Evolutionary conservation across 2,329 filamentous ascomycete genomes (phyloP), one percentile per base, ranked within the genome.

Genomic region (Fusarium sp.): DNA sequence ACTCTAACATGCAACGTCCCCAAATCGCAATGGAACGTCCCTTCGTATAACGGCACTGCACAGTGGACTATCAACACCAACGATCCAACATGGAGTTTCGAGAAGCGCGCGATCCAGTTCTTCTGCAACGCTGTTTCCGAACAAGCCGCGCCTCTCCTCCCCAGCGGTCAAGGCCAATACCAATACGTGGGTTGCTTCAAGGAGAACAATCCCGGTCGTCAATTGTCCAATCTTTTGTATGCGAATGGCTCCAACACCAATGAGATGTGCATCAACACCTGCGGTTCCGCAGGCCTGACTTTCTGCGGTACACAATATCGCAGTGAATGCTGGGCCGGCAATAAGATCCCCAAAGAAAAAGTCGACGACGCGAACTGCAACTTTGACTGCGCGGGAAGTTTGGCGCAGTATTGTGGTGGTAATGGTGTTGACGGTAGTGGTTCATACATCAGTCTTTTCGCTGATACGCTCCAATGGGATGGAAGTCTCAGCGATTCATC

Each of bases 51-150:
- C 6, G 84, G 84, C 5, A 79, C 76, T 0, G 85, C 86, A 0
- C 73, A 78, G 4, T 89, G 87, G 87, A 87, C 84, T 0, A 81
- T 89, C 72, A 89, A 89, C 74, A 85, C 84, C 47, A 86, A 87
- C 54, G 87, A 88, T 59, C 82, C 84, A 0, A 75, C 73, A 2
- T 81, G 85, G 53, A 62, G 62, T 27, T 67, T 67, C 1, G 84
- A 82, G 29, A 89, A 88, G 78, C 84, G 86, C 52, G 77, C 79
- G 10, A 82, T 89, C 8, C 77, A 84, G 13, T 89, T 89, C 64
- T 75, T 74, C 48, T 89, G 87, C 62, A 82, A 77, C 8, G 86
- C 85, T 2, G 81, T 87, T 1, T 71, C 85, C 0, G 83, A 87
- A 57, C 87, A 89, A 73, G 83, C 85, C 0, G 81, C 85, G 1